Conservation (phyloP, 345 rosid genomes). For the Gynandropsis gynandra region DNA sequence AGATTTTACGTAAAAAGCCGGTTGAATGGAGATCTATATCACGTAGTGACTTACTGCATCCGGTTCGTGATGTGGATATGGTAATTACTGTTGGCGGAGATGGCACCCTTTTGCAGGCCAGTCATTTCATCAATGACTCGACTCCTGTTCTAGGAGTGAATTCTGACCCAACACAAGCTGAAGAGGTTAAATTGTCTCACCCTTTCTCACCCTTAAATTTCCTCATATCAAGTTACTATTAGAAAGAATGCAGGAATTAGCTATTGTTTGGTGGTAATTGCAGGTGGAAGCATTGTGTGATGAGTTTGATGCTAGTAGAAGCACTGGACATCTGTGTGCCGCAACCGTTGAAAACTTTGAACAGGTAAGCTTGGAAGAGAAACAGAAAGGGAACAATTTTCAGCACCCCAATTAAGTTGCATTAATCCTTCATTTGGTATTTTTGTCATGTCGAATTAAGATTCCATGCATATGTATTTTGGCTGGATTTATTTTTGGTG, state of each 20-base stretch:
- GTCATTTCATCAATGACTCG: conserved; percentile 75
- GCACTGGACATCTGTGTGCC: conserved; percentile 82
- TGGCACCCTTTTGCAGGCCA: conserved; percentile 90
- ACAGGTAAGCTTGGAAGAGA: conserved; percentile 39
- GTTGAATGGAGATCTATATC: conserved; percentile 60
- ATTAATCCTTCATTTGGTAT: too few relatives aligned
- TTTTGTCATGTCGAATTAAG: too few relatives aligned
- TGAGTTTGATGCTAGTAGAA: conserved; percentile 82
- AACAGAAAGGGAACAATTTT: not conserved
- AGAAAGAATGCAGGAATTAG: not conserved
- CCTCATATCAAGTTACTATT: not conserved
- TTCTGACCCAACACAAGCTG: conserved; percentile 78
- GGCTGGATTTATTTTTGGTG: too few relatives aligned
- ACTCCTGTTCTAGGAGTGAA: conserved; percentile 78
- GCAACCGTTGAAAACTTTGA: conserved; percentile 75
- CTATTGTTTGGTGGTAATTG: not conserved
- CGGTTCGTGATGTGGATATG: conserved; percentile 61
- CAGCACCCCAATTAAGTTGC: not conserved
- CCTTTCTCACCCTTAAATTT: not conserved
- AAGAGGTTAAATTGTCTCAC: conserved; percentile 43
- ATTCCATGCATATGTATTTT: too few relatives aligned
- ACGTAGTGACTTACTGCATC: conserved; percentile 44
- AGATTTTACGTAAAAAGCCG: conserved; percentile 50
- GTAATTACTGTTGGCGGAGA: conserved; percentile 93
- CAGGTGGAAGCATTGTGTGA: conserved; percentile 59